A percentile compares a stretch with the other conserved stretches of the same genome.
These are phyloP conservation scores for Barnettozyma wickerhamii DNA, from an alignment of 805 yeast genomes.

Conservation along the genomic window DNA sequence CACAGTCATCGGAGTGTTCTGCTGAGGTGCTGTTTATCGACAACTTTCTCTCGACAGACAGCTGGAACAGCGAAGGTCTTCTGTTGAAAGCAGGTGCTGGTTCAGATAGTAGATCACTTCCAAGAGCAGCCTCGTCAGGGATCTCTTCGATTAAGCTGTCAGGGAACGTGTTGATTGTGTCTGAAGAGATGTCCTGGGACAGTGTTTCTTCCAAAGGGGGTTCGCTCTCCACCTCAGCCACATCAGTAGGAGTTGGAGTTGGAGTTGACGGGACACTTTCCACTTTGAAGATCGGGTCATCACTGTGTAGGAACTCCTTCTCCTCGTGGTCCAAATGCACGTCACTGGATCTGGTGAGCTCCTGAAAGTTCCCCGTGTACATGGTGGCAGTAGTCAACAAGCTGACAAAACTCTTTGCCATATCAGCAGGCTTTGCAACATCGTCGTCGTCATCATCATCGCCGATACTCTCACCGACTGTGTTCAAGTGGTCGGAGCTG, in stretches of 20 bases:
- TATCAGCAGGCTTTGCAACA: constrained; percentile 35
- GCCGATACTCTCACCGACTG: too few relatives aligned
- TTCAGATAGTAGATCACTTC: constrained; percentile 4
- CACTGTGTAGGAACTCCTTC: too few relatives aligned
- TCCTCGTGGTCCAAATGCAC: not conserved
- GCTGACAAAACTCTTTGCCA: constrained; percentile 50
- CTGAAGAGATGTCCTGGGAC: too few relatives aligned
- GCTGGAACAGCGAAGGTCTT: constrained; percentile 26
- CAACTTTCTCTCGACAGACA: constrained; percentile 22
- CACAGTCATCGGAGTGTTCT: constrained; percentile 12
- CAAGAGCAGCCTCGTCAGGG: not conserved
- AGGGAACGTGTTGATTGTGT: too few relatives aligned
- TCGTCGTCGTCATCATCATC: constrained; percentile 21
- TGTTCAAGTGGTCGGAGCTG: too few relatives aligned
- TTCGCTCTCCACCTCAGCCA: not conserved
- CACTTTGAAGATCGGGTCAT: too few relatives aligned
- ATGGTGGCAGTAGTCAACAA: constrained; percentile 54
- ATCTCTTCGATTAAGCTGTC: not conserved
- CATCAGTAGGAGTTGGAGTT: too few relatives aligned
- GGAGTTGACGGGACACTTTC: too few relatives aligned
- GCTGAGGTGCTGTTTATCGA: not conserved
- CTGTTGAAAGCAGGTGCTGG: not conserved
- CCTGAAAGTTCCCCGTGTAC: constrained; percentile 34
- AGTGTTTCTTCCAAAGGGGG: not conserved
- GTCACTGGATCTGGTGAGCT: constrained; percentile 17